Evolutionary conservation across 2,329 filamentous ascomycete species (phyloP).

Genomic region (Zarea fungicola): DNA sequence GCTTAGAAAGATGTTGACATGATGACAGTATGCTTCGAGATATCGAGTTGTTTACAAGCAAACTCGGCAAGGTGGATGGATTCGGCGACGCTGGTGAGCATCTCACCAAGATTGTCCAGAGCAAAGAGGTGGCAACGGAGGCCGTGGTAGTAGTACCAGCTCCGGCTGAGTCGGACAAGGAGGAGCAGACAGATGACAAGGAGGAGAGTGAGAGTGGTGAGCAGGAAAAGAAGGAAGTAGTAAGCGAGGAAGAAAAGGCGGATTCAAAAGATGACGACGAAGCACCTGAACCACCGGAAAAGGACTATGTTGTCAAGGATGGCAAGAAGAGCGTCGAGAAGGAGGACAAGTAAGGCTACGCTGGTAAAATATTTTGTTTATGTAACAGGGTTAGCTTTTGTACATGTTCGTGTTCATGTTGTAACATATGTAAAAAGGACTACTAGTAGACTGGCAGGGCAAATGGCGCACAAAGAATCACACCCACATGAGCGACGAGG

Average conservation of each 20-base stretch:
- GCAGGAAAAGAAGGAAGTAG: slow-evolving; percentile 14
- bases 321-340: neutral
- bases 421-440: neutral
- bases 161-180: slow-evolving; percentile 6
- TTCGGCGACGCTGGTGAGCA: slow-evolving; percentile 68
- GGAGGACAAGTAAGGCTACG: neutral
- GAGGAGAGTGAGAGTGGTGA: no score
- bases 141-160: slow-evolving; percentile 14
- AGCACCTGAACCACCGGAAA: neutral
- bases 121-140: slow-evolving; percentile 45
- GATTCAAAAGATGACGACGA: slow-evolving; percentile 13
- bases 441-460: neutral
- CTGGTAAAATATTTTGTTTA: no score
- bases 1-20: neutral
- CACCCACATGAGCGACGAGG: no score
- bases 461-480: neutral
- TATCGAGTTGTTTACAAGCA: slow-evolving; percentile 64
- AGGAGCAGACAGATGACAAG: slow-evolving; percentile 15
- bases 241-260: slow-evolving; percentile 14
- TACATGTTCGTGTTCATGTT: neutral
- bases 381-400: neutral
- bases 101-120: slow-evolving; percentile 59
- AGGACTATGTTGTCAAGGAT: neutral
- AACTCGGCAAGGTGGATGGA: slow-evolving; percentile 72
- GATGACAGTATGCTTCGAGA: slow-evolving; percentile 65